Evolutionary conservation across 768 basidiomycete genomes (phyloP), one percentile per base, ranked within the genome.

Genomic region (Amanita thiersii): DNA sequence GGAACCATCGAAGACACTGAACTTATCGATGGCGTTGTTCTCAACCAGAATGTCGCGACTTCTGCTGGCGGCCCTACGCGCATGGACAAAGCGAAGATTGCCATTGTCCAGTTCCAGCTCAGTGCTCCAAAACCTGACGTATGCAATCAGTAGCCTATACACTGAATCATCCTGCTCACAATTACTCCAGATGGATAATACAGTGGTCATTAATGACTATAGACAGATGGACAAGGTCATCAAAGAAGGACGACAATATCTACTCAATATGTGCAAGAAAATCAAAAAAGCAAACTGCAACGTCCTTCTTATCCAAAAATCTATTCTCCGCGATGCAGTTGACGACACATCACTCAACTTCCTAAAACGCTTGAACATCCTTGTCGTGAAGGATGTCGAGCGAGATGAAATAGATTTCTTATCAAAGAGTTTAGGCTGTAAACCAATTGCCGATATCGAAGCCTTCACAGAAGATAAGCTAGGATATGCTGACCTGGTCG

Each of bases 251-350:
- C 86, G 96, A 34, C 89, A 93, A 62, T 98, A 99, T 61, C 76
- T 99, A 44, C 80, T 99, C 55, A 97, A 92, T 60, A 78, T 98
- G 40, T 94, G 90, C 80, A 98, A 98, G 66, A 93, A 92, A 65
- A 98, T 99, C 65, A 99, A 98, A 63, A 97, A 96, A 66, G 83
- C 92, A n/a, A 93, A 93, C 51, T 98, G 96, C 75, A 99, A 98
- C 54, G 96, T 97, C 38, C 81, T 99, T 37, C 77, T 99, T 34
- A 96, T 99, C 56, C 96, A 99, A 72, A 99, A 99, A 62, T 98
- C 96, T 32, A 99, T 99, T 57, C 77, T 99, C 31, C 89, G 96
- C 39, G 96, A 99, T 55, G 96, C 94, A n/a, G 93, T 98, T 43
- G 96, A 94, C 59, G 96, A 97, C 47, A 84, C 91, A 15, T 91